A percentile compares a stretch with the other conserved stretches of the same genome.
These are phyloP conservation scores for Aspergillus spinulosporus DNA, from an alignment of 2,329 filamentous ascomycete species.

Conservation along the genomic window DNA sequence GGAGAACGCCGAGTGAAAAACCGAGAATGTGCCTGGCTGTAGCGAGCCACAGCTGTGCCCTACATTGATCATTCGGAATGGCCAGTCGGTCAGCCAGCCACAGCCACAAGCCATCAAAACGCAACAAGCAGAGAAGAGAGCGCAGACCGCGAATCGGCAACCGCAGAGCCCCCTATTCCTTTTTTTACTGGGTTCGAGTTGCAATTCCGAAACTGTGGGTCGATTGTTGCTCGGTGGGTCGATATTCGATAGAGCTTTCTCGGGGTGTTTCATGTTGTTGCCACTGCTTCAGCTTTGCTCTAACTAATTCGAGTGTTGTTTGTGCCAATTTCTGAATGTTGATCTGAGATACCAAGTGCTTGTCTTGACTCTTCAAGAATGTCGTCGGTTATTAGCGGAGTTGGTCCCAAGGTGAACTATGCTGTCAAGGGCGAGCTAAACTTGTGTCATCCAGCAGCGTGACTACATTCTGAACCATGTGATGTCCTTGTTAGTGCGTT, in stretches of 20 bases:
- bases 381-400: background rate
- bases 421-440: background rate
- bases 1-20: background rate
- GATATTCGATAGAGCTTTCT: background rate
- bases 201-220: conserved; percentile 2
- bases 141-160: background rate
- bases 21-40: background rate
- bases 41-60: background rate
- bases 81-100: conserved; percentile 2
- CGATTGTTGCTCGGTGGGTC: background rate
- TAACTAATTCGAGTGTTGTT: background rate
- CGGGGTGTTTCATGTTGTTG: conserved; percentile 1
- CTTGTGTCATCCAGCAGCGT: background rate
- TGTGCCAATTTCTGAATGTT: background rate
- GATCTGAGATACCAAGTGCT: background rate
- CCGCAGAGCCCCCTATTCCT: background rate
- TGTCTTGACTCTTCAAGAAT: background rate
- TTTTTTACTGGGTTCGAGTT: background rate
- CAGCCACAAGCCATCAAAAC: conserved; percentile 4
- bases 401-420: background rate
- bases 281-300: background rate
- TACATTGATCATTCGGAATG: background rate
- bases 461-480: background rate
- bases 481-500: background rate
- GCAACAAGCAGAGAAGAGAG: background rate